Conservation (phyloP, 371 early-diverging fungal species). For the Actinomucor elegans region DNA sequence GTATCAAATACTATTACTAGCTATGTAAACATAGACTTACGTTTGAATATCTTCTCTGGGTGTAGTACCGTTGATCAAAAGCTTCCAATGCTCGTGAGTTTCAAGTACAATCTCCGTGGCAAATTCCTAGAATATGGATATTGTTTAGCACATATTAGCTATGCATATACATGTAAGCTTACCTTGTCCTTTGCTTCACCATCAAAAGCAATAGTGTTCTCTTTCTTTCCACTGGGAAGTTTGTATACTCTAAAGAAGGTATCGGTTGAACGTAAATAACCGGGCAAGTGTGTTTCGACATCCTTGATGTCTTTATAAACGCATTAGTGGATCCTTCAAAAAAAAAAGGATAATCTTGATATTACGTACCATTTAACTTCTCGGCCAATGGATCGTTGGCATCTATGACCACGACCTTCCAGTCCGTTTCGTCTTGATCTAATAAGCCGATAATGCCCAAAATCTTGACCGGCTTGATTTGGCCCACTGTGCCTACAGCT, state of each 20-base stretch:
- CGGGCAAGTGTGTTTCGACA: constrained; percentile 84
- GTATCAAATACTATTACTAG: no score
- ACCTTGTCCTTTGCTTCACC: constrained; percentile 82
- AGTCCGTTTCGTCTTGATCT: constrained; percentile 97
- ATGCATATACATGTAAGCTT: not conserved
- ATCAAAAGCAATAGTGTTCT: constrained; percentile 89
- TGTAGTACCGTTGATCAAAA: constrained; percentile 68
- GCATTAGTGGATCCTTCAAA: no score
- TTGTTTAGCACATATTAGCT: not conserved
- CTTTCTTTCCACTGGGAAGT: constrained; percentile 87
- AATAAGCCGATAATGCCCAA: constrained; percentile 93
- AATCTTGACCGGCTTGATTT: constrained; percentile 90
- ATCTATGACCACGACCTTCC: constrained; percentile 96
- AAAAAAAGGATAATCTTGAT: not conserved
- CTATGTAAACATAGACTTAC: constrained; percentile 32
- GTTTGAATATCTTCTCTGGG: constrained; percentile 62
- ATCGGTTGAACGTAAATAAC: constrained; percentile 77
- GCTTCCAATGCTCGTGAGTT: constrained; percentile 92
- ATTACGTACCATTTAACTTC: constrained; percentile 69
- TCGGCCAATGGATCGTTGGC: constrained; percentile 84
- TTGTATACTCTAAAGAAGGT: constrained; percentile 94
- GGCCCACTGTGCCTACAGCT: constrained; percentile 35
- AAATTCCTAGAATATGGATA: constrained; percentile 53
- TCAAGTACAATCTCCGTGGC: constrained; percentile 86
- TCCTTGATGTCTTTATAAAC: constrained; percentile 72